These are phyloP conservation scores for Tolypocladium sp. DNA, from an alignment of 2,329 filamentous ascomycete species.

Conservation along the genomic window DNA sequence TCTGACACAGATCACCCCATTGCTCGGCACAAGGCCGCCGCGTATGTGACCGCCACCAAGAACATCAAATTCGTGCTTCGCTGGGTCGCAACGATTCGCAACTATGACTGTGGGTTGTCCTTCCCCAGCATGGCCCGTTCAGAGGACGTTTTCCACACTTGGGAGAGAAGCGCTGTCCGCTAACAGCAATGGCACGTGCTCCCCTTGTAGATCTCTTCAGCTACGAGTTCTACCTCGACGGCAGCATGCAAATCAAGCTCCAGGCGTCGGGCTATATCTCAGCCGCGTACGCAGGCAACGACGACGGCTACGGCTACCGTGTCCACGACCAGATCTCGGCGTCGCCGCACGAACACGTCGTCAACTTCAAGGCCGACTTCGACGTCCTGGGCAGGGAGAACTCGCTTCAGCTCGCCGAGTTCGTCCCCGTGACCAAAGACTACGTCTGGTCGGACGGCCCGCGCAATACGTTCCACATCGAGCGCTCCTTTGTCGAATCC, in stretches of 20 bases:
- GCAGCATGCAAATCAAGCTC: conserved; percentile 40
- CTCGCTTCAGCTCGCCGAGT: conserved; percentile 26
- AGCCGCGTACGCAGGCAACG: conserved; percentile 33
- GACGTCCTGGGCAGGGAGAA: conserved; percentile 40
- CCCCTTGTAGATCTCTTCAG: conserved; percentile 29
- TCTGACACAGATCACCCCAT: conserved; percentile 38
- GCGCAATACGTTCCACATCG: conserved; percentile 42
- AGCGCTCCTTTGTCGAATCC: conserved; percentile 28
- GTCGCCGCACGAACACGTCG: conserved; percentile 45
- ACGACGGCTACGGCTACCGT: conserved; percentile 38
- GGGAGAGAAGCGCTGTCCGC: background rate
- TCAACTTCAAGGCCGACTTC: conserved; percentile 46
- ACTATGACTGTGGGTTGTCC: conserved; percentile 33
- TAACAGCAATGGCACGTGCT: background rate
- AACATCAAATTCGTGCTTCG: conserved; percentile 37
- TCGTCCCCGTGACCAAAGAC: conserved; percentile 18
- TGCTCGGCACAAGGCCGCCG: conserved; percentile 33
- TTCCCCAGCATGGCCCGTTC: too few relatives aligned
- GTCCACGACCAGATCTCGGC: conserved; percentile 39
- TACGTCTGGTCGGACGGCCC: conserved; percentile 41
- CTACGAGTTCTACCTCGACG: conserved; percentile 42
- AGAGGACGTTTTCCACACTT: too few relatives aligned
- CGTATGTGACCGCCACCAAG: conserved; percentile 34
- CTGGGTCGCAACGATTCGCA: conserved; percentile 40
- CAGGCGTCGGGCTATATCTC: conserved; percentile 46